Base-by-base conservation (phyloP, 1,284 basidiomycete species). In the Marasmius fiardii region DNA sequence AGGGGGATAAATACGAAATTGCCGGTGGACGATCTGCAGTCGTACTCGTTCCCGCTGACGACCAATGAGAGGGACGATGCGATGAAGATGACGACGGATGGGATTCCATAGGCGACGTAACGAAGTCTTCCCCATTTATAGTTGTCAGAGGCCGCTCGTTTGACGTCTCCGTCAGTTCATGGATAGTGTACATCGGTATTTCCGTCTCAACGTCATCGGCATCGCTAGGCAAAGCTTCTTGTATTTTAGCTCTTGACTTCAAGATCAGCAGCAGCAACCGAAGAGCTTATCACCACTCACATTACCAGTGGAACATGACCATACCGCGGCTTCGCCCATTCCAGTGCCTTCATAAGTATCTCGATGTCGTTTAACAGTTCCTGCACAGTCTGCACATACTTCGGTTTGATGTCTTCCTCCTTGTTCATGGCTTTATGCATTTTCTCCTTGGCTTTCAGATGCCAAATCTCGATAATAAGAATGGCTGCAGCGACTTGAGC, bases 391-490 rank as follows among this genome's bases (percentile, higher is more conserved):
- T 69, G 61, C 39, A 68, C 64, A 18, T 75, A 54, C 16, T 73
- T 71, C 8, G 74, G 73, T 55, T 79, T 76, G 51, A 74, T 53
- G 47, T 49, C 71, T 53, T 76, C 76, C n/a, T 72, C 66, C 11
- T 60, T 56, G 18, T 65, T 63, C 20, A 52, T 57, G n/a, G 49
- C 59, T 52, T 58, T 63, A 44, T 67, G 63, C 12, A 56, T 61
- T 53, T 68, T 72, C 54, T 79, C 77, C 59, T 74, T 74, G 50
- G 67, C 65, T 61, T 79, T 82, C 49, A 79, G 56, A 57, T 79
- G 74, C 80, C 82, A 84, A 33, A 78, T 68, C 45, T 73, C 69
- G 55, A 79, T 65, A 12, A 81, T 65, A 18, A 84, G 67, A 12
- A 78, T 65, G 1, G 73, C 76, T 6, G 77, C 76, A 35, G 74